Evolutionary conservation across 2,329 filamentous ascomycete species (phyloP).

Genomic region (Paecilomyces niveus): DNA sequence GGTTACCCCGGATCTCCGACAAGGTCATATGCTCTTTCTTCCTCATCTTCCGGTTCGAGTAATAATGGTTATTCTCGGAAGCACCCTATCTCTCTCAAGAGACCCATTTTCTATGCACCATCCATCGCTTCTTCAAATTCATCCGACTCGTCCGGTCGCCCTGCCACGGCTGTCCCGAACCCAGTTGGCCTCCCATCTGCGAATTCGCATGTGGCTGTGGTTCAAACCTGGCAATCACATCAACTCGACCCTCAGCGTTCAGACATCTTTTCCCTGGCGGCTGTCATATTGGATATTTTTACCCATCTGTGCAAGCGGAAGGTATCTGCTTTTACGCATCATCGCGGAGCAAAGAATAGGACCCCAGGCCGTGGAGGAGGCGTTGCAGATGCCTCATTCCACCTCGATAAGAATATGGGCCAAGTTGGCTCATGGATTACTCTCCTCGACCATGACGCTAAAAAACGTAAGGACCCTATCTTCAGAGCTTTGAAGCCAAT

Average conservation of each 20-base stretch:
- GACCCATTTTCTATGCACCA: constrained; percentile 24
- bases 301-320: constrained; percentile 53
- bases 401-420: constrained; percentile 43
- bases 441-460: constrained; percentile 41
- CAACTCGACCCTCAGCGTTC: constrained; percentile 31
- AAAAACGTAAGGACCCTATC: constrained; percentile 32
- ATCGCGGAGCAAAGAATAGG: constrained; percentile 48
- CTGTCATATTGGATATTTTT: constrained; percentile 52
- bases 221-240: constrained; percentile 33
- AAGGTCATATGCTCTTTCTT: constrained; percentile 24
- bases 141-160: constrained; percentile 12
- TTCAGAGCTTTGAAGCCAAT: constrained; percentile 33
- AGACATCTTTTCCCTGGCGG: constrained; percentile 55
- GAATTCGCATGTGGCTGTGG: constrained; percentile 20
- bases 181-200: constrained; percentile 25
- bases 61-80: constrained; percentile 12
- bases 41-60: constrained; percentile 26
- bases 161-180: constrained; percentile 7
- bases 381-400: constrained; percentile 51
- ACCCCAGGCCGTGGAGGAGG: constrained; percentile 41
- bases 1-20: constrained; percentile 22
- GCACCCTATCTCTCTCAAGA: constrained; percentile 15
- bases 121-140: constrained; percentile 26
- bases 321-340: constrained; percentile 47
- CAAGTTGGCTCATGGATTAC: constrained; percentile 53